Conservation (phyloP, 2,329 filamentous ascomycete species). For the Ilyonectria robusta region DNA sequence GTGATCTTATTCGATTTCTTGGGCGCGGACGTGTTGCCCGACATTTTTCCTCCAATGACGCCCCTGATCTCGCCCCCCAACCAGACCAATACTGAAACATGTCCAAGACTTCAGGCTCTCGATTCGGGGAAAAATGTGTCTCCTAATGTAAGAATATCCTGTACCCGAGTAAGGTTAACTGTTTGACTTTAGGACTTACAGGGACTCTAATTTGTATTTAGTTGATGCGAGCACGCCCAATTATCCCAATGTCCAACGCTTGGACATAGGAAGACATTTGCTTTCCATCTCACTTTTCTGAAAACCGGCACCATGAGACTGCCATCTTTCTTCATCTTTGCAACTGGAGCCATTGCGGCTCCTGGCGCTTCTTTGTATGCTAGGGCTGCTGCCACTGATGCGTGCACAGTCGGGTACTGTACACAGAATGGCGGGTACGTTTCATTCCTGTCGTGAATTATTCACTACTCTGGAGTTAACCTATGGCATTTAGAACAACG, state of each 20-base stretch:
- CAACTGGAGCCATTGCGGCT: conserved; percentile 14
- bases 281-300: neutral
- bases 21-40: conserved; percentile 4
- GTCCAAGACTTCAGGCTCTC: neutral
- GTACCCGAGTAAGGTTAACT: neutral
- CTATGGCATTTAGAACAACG: conserved; percentile 26
- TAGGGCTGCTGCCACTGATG: conserved; percentile 33
- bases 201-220: conserved; percentile 18
- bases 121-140: conserved; percentile 21
- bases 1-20: neutral
- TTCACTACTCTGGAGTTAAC: neutral
- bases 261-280: neutral
- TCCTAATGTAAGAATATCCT: neutral
- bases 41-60: conserved; percentile 23
- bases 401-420: conserved; percentile 35
- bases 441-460: neutral
- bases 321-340: conserved; percentile 2
- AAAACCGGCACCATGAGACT: conserved; percentile 24
- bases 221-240: neutral
- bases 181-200: neutral
- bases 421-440: conserved; percentile 44
- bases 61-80: neutral
- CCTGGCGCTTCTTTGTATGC: conserved; percentile 21
- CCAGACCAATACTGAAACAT: conserved; percentile 11
- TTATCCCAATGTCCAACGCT: too few relatives aligned